Conservation (phyloP, 495 filamentous ascomycete genomes). For the Neurospora sp. region DNA sequence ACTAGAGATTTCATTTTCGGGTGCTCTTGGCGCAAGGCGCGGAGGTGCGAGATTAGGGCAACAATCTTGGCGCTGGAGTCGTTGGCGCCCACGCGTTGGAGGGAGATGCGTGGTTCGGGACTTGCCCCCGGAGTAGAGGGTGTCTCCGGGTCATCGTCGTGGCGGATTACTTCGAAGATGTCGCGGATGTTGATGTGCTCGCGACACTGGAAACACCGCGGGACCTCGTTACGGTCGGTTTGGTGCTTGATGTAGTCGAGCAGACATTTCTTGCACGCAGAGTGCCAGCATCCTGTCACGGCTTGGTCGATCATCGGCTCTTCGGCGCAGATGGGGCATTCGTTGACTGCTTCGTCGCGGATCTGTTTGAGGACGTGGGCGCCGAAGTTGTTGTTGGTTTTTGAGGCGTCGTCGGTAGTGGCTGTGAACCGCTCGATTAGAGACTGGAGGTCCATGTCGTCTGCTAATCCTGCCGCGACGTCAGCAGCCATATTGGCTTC, state of each 20-base stretch:
- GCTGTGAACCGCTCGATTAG: constrained; percentile 75
- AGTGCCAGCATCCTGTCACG: constrained; percentile 94
- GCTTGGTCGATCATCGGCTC: constrained; percentile 90
- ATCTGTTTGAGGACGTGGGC: constrained; percentile 84
- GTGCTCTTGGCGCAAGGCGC: constrained; percentile 46
- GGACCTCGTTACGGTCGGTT: constrained; percentile 58
- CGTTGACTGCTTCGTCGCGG: constrained; percentile 71
- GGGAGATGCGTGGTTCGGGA: constrained; percentile 50
- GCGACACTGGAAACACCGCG: constrained; percentile 83
- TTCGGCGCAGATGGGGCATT: constrained; percentile 91
- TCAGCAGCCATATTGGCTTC: constrained; percentile 73
- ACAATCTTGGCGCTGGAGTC: constrained; percentile 83
- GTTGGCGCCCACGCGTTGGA: constrained; percentile 63
- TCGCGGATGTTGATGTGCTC: constrained; percentile 71
- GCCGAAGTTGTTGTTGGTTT: constrained; percentile 61
- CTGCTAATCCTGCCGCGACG: constrained; percentile 65
- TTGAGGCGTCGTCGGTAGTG: constrained; percentile 48
- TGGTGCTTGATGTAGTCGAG: constrained; percentile 80
- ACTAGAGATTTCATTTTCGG: constrained; percentile 78
- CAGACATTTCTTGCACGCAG: constrained; percentile 86
- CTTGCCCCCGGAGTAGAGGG: constrained; percentile 16
- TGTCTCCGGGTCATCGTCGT: constrained; percentile 33
- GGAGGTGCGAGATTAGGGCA: constrained; percentile 63
- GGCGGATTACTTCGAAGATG: constrained; percentile 75
- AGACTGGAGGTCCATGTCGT: constrained; percentile 90